These are phyloP conservation scores for Marsdenia floribunda DNA, from an alignment of 257 asterid species.

Conservation along the genomic window DNA sequence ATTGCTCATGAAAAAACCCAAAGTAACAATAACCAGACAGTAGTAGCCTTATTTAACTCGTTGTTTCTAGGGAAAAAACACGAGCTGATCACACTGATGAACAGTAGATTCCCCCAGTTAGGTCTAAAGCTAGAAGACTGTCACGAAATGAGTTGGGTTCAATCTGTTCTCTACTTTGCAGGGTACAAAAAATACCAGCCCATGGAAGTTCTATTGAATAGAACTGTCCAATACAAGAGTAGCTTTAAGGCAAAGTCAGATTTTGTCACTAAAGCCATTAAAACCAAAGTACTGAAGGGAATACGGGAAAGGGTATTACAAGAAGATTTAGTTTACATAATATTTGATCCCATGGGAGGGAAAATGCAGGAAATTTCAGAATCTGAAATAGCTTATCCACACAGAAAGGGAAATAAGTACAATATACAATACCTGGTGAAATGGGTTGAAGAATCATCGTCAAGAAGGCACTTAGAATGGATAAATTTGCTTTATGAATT, in stretches of 20 bases:
- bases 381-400: constrained; percentile 25
- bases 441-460: constrained; percentile 13
- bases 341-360: constrained; percentile 31
- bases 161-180: constrained; percentile 22
- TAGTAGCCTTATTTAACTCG: constrained; percentile 13
- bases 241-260: constrained; percentile 26
- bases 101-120: constrained; percentile 19
- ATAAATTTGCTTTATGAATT: constrained; percentile 11
- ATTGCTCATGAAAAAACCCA: not conserved
- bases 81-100: constrained; percentile 13
- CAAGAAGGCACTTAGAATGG: constrained; percentile 9
- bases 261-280: constrained; percentile 21
- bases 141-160: constrained; percentile 22
- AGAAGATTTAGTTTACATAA: constrained; percentile 16
- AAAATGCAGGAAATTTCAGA: constrained; percentile 20
- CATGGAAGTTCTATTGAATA: constrained; percentile 16
- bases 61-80: constrained; percentile 22
- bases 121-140: constrained; percentile 12
- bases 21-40: not conserved
- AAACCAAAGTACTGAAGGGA: constrained; percentile 14
- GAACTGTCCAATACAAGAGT: constrained; percentile 20
- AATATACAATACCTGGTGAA: constrained; percentile 26
- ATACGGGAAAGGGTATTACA: constrained; percentile 17
- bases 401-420: constrained; percentile 25
- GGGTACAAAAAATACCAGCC: constrained; percentile 11